A percentile compares a stretch with the other conserved stretches of the same genome.
Evolutionary conservation across 208 protist species (phyloP).

Genomic region (Trypanosoma rangeli): DNA sequence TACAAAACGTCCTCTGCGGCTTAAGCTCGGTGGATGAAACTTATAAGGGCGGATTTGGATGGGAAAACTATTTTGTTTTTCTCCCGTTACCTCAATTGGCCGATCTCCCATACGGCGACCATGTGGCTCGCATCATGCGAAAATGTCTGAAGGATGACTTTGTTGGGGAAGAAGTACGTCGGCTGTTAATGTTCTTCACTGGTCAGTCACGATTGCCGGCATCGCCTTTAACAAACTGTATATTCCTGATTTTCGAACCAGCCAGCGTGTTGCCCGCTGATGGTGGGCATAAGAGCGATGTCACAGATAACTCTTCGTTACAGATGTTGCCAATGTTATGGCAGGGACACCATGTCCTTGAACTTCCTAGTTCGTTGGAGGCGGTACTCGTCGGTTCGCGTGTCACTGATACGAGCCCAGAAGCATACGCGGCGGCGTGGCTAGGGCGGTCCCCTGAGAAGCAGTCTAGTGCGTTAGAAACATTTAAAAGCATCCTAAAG

Average conservation of each 20-base stretch:
- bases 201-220: slow-evolving; percentile 31
- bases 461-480: background rate
- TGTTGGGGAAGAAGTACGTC: slow-evolving; percentile 32
- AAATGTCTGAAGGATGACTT: slow-evolving; percentile 46
- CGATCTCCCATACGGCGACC: slow-evolving; percentile 20
- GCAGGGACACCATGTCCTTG: background rate
- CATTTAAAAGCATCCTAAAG: background rate
- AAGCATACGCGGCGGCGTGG: background rate
- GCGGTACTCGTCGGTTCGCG: background rate
- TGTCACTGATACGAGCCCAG: background rate
- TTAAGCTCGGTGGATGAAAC: background rate
- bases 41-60: slow-evolving; percentile 26
- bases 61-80: slow-evolving; percentile 40
- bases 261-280: background rate
- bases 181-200: slow-evolving; percentile 54
- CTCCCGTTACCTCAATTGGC: slow-evolving; percentile 20
- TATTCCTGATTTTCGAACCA: background rate
- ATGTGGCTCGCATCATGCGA: slow-evolving; percentile 23
- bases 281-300: background rate
- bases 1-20: slow-evolving; percentile 52
- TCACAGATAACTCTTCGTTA: background rate
- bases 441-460: background rate
- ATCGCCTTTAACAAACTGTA: slow-evolving; percentile 22
- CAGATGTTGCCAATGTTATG: background rate
- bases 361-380: background rate